Base-by-base conservation (phyloP, 306 rosid genomes). In the Inga leiocalycina region DNA sequence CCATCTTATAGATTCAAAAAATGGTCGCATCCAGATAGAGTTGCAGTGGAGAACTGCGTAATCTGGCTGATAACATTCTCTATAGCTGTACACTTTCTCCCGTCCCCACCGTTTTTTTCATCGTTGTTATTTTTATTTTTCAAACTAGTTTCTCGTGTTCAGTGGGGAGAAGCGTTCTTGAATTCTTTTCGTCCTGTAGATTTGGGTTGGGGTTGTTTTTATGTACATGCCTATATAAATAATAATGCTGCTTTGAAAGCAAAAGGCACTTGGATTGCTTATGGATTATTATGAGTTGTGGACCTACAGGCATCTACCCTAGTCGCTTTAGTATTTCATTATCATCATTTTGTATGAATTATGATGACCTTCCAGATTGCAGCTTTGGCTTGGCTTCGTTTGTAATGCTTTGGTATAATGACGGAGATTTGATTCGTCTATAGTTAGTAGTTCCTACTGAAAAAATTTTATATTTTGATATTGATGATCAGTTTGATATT, bases 1-100 rank as follows among this genome's bases (percentile, higher is more conserved):
- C 71, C 95, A 95, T 85, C 97, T 93, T 68, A 95, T 95, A 80
- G 98, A 95, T 88, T 95, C 99, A 1, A 95, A 90, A 85, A 95
- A 95, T 78, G 99, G 99, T 32, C 89, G 88, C 65, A 57, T 95
- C 77, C 99, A 93, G 39, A 84, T 93, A 34, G 99, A 95, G 93
- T 74, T 95, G 71, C 94, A 90, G n/a, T 93, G 99, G 98, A 92
- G 91, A 88, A 83, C 91, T 69, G 84, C 92, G 34, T 83, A 72
- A 89, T 80, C 75, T 70, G 3, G 6, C 35, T 15, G 2, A 66
- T 45, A 35, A 30, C 71, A 27, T 41, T 57, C 46, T 37, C 24
- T 3, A 34, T 59, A 54, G 48, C 6, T 64, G 24, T 39, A 12
- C 30, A 15, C 70, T 46, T 6, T 72, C 35, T 30, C 61, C 48